Base-by-base conservation (phyloP, 129 eudicot species). In the Kitagawia praeruptora region DNA sequence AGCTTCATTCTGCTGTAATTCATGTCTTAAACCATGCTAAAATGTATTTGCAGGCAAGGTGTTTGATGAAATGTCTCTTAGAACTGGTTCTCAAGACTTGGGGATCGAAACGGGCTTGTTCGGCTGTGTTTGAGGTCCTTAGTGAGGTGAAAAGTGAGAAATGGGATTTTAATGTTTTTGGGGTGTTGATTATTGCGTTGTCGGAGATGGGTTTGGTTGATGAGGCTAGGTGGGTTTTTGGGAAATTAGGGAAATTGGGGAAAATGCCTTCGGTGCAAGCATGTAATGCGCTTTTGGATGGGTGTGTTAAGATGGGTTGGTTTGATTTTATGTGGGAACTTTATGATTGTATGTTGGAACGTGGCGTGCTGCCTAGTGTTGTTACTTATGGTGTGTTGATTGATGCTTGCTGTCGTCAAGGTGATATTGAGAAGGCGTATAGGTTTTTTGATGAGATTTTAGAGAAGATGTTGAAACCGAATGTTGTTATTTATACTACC, bases 51-150 rank as follows among this genome's bases (percentile, higher is more conserved):
- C 58, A 90, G 79, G 97, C 98, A 15, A 92, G 92, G 86, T 90
- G 93, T 89, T 92, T 95, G 96, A 90, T 90, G 69, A 89, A 92
- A 92, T 82, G 49, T 88, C 92, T 92, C 89, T 83, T 90, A 14
- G 87, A 92, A 82, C 75, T 81, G 23, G 80, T 95, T 44, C 80
- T 46, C 3, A 83, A 80, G 39, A 87, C 87, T 44, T 85, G 90
- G 79, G 67, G 81, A 27, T 89, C 91, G 45, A 81, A 53, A 25
- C 82, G 86, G 44, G 81, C 78, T 3, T 86, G 87, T 84, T 83
- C 89, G 18, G 75, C 83, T 34, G 81, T 92, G 82, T 91, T 81
- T 77, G 81, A 85, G 66, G 89, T 89, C 34, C 86, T 95, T 9
- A 63, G 44, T 80, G 78, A 84, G n/a, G 51, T 91, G 2, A 79